These are phyloP conservation scores for Tetrapisispora namnaoensis DNA, from an alignment of 805 yeast genomes.

Conservation along the genomic window DNA sequence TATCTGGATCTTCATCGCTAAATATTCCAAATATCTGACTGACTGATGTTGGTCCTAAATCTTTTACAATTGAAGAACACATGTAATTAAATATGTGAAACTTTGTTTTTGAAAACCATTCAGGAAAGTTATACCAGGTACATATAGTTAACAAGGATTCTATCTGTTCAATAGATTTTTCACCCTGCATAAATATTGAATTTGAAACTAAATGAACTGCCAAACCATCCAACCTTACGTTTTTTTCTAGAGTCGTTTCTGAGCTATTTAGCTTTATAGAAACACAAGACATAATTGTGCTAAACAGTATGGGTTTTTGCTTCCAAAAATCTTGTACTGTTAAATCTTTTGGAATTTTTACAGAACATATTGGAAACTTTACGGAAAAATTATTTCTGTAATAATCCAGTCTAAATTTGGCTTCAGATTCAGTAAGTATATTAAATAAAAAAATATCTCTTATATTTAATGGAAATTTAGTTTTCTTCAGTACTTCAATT, in stretches of 20 bases:
- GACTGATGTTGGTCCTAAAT: conserved; percentile 57
- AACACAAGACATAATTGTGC: conserved; percentile 56
- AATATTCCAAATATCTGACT: conserved; percentile 32
- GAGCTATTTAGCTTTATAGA: conserved; percentile 33
- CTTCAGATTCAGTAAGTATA: conserved; percentile 49
- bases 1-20: conserved; percentile 14
- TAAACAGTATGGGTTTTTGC: conserved; percentile 51
- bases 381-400: conserved; percentile 41
- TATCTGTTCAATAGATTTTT: conserved; percentile 58
- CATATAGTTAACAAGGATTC: conserved; percentile 52
- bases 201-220: conserved; percentile 43
- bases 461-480: conserved; percentile 34
- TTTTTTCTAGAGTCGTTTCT: conserved; percentile 31
- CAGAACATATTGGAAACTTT: conserved; percentile 40
- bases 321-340: conserved; percentile 40
- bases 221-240: conserved; percentile 42
- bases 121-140: conserved; percentile 79
- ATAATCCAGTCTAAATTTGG: conserved; percentile 40
- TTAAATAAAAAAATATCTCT: conserved; percentile 51
- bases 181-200: conserved; percentile 59
- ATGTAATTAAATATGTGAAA: conserved; percentile 62
- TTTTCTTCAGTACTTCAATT: conserved; percentile 34
- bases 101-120: conserved; percentile 67
- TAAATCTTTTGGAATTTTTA: conserved; percentile 41
- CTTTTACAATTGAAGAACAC: conserved; percentile 60